A percentile compares a stretch with the other conserved stretches of the same genome.
Evolutionary conservation across 441 rosid genomes (phyloP).

Genomic region (Sinapis alba): DNA sequence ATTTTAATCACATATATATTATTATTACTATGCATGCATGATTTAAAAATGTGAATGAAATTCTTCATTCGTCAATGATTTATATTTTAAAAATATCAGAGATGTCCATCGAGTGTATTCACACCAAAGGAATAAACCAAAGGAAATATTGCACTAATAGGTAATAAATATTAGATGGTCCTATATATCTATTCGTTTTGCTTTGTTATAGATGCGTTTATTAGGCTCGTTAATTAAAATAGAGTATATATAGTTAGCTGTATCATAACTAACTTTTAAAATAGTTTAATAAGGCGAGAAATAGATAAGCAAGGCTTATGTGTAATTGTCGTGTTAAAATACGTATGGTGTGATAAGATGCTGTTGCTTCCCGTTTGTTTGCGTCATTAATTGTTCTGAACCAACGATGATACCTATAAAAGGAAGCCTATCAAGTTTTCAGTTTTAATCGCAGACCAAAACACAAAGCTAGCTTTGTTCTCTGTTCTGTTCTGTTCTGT

Average conservation of each 20-base stretch:
- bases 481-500: no score
- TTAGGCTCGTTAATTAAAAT: neutral
- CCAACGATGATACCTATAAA: slow-evolving; percentile 33
- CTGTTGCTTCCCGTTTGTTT: slow-evolving; percentile 32
- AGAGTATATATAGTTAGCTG: slow-evolving; percentile 1
- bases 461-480: neutral
- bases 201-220: neutral
- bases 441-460: slow-evolving; percentile 21
- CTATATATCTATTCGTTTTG: neutral
- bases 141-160: neutral
- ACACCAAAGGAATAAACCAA: neutral
- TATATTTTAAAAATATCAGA: neutral
- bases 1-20: neutral
- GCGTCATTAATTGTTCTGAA: slow-evolving; percentile 15
- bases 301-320: slow-evolving; percentile 6
- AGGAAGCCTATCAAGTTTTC: slow-evolving; percentile 8
- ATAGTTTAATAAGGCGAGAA: neutral
- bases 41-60: neutral
- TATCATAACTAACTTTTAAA: neutral
- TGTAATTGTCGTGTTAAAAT: slow-evolving; percentile 17
- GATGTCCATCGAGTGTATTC: neutral
- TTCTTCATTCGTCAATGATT: neutral
- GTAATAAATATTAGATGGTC: neutral
- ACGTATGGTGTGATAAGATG: neutral
- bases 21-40: neutral